Evolutionary conservation across 1,284 basidiomycete genomes (phyloP), one percentile per base, ranked within the genome.

Genomic region (Ceratorhiza oryzae-sativae): DNA sequence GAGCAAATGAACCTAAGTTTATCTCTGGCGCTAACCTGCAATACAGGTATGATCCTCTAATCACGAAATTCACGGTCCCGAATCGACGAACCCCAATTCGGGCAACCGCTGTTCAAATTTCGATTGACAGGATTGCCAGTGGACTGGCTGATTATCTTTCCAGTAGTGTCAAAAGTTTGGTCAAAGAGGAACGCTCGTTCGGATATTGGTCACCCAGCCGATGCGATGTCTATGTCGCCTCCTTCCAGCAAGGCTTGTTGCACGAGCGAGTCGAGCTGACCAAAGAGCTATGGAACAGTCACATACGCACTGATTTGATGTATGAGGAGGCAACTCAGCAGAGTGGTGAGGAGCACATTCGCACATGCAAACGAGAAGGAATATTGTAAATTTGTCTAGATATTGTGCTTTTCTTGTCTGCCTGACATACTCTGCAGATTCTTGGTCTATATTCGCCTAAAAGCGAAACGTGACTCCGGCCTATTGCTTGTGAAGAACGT

Each of bases 261-360:
- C 85, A 88, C 73, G 91, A 93, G 61, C 85, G 93, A 34, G 84
- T 95, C 23, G 91, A 95, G 77, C 85, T 94, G 15, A 90, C 88
- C 8, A 83, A 90, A 1, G 85, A 90, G 74, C 82, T 95, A 27
- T 95, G 94, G 93, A 85, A 88, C 74, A 85, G 92, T 76, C 87
- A 87, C 62, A 94, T 95, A 77, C 91, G 91, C 74, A 90, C 93
- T 0, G 94, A 95, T 80, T 81, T 95, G 73, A 93, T 94, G 88
- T 95, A 95, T 77, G 92, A 93, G 74, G 84, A 85, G 4, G 88
- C 86, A 10, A 79, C 93, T 49, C 81, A 82, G 1, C 87, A 88
- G 73, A 79, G 81, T 5, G 88, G 86, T 73, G 89, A 90, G 79
- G 87, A 85, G 71, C 84, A 90, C 75, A 79, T 87, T 20, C 89